Percentiles rank a stretch among this genome's conserved stretches.
These are phyloP conservation scores for Cunninghamia lanceolata DNA, from an alignment of 75 land plant genomes.

Conservation along the genomic window DNA sequence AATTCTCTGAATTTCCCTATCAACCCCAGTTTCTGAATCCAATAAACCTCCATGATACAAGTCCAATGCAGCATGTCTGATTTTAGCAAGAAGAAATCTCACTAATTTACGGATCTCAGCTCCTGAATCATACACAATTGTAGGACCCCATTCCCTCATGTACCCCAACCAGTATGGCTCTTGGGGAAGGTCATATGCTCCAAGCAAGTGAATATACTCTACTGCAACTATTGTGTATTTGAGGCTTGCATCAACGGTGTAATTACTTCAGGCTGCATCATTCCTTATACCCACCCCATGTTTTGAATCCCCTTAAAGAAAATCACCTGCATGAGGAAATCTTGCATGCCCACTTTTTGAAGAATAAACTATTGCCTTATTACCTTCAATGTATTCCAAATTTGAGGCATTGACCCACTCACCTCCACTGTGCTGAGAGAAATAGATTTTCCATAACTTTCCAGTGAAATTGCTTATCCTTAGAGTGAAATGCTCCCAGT, in stretches of 20 bases:
- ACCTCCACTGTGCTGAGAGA: conserved; percentile 84
- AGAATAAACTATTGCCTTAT: conserved; percentile 65
- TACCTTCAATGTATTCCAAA: conserved; percentile 56
- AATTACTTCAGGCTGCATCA: conserved; percentile 56
- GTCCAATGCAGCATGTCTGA: conserved; percentile 47
- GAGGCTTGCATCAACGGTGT: conserved; percentile 50
- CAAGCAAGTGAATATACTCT: conserved; percentile 46
- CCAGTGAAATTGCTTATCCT: conserved; percentile 79
- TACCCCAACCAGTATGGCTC: conserved; percentile 89
- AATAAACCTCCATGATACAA: no score
- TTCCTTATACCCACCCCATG: conserved; percentile 81
- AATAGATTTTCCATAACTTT: conserved; percentile 59
- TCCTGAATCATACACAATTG: conserved; percentile 57
- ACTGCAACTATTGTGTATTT: conserved; percentile 74
- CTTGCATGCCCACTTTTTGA: conserved; percentile 83
- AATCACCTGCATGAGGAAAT: conserved; percentile 65
- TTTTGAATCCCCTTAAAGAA: conserved; percentile 73
- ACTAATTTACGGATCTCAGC: conserved; percentile 62
- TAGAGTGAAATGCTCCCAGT: conserved; percentile 91
- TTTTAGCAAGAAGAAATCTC: conserved; percentile 31
- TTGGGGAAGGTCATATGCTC: conserved; percentile 29
- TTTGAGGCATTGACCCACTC: conserved; percentile 62
- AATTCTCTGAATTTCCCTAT: no score
- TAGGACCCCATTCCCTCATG: conserved; percentile 97
- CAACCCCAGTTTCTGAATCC: no score